Percentiles rank a stretch among this genome's conserved stretches.
Conservation (phyloP, 1,139 yeast genomes). For the Hemisphaericaspora xylofermentans region DNA sequence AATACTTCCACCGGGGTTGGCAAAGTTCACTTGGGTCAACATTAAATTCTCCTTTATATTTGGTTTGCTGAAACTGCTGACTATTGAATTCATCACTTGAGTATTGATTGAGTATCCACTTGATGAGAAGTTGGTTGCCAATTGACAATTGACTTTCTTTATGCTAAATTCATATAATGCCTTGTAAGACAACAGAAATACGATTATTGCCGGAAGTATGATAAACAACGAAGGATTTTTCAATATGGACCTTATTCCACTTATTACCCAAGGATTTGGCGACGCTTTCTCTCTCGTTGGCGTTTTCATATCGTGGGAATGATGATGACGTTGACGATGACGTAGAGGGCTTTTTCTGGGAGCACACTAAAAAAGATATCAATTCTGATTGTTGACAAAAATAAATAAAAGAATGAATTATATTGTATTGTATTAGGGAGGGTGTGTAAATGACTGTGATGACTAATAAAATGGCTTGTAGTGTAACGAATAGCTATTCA, state of each 20-base stretch:
- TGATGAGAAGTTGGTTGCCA: slow-evolving; percentile 3
- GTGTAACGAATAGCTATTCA: too few species aligned
- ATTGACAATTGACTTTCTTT: slow-evolving; percentile 15
- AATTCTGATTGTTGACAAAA: background rate
- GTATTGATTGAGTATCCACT: background rate
- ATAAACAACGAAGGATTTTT: slow-evolving; percentile 42
- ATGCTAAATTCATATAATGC: slow-evolving; percentile 24
- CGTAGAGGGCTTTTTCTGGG: too few species aligned
- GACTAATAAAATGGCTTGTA: too few species aligned
- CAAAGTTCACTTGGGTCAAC: background rate
- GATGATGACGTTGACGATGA: background rate
- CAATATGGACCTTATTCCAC: slow-evolving; percentile 2
- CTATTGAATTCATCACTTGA: background rate
- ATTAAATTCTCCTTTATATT: background rate
- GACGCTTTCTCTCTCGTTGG: background rate
- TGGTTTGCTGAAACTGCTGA: background rate
- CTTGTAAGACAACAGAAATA: slow-evolving; percentile 50
- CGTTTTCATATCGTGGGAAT: background rate
- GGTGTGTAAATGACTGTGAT: too few species aligned
- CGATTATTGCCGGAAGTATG: slow-evolving; percentile 49
- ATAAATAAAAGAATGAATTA: too few species aligned
- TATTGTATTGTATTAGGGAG: too few species aligned
- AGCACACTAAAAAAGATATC: too few species aligned
- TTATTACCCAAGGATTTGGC: slow-evolving; percentile 1
- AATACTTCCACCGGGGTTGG: slow-evolving; percentile 4